These are phyloP conservation scores for Sugiyamaella marilandica DNA, from an alignment of 805 yeast genomes.

Conservation along the genomic window DNA sequence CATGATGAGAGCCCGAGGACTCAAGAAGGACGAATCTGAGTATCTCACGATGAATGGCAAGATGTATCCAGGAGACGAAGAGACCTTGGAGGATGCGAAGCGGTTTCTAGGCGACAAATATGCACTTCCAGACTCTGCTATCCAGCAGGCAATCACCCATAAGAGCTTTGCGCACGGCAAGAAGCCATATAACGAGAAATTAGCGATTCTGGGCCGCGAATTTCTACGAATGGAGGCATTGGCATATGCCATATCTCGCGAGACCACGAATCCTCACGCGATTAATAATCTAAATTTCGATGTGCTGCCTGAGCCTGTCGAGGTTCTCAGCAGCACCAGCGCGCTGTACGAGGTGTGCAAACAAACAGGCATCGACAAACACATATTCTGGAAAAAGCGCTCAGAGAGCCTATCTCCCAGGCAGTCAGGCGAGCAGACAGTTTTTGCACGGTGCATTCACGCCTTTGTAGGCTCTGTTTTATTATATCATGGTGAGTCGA, in stretches of 20 bases:
- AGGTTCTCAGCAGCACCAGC: conserved; percentile 27
- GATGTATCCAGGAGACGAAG: conserved; percentile 48
- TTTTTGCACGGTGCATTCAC: conserved; percentile 47
- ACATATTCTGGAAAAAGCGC: conserved; percentile 28
- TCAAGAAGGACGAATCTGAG: conserved; percentile 65
- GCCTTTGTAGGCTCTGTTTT: conserved; percentile 70
- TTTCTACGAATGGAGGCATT: conserved; percentile 27
- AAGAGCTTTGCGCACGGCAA: conserved; percentile 91
- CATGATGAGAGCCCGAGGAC: conserved; percentile 59
- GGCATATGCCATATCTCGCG: conserved; percentile 18
- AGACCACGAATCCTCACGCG: conserved; percentile 14
- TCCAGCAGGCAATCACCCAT: conserved; percentile 83
- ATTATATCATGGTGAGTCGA: conserved; percentile 52
- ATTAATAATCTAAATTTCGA: conserved; percentile 31
- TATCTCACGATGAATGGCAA: conserved; percentile 47
- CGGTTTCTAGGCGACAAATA: conserved; percentile 47
- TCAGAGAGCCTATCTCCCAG: conserved; percentile 11
- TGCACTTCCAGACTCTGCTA: conserved; percentile 52
- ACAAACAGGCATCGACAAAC: conserved; percentile 25
- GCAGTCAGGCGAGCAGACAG: conserved; percentile 37
- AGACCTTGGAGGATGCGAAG: conserved; percentile 48
- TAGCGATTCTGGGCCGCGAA: conserved; percentile 55
- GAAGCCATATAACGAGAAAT: conserved; percentile 83
- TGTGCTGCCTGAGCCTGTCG: conserved; percentile 24
- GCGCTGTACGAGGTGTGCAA: conserved; percentile 28